Conservation (phyloP, 257 asterid species). For the Primulina eburnea region DNA sequence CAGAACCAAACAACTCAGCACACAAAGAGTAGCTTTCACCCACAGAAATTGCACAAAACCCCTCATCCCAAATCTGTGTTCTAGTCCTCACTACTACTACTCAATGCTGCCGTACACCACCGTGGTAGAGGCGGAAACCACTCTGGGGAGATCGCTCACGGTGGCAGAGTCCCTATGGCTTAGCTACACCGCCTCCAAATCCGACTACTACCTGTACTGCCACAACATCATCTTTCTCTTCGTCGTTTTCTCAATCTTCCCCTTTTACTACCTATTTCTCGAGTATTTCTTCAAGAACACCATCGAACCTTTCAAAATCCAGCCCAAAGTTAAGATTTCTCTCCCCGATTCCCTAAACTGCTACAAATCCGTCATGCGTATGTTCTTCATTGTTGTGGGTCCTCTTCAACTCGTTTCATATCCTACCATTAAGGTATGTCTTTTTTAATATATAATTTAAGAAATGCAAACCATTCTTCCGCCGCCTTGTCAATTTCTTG, state of each 20-base stretch:
- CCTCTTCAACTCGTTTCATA: conserved; percentile 90
- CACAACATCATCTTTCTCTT: conserved; percentile 86
- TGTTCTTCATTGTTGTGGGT: conserved; percentile 79
- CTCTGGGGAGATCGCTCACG: conserved; percentile 72
- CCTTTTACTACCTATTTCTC: conserved; percentile 63
- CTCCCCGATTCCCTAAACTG: conserved; percentile 56
- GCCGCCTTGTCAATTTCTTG: not conserved
- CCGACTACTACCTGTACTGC: conserved; percentile 85
- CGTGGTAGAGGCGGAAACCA: conserved; percentile 67
- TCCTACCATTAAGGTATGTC: conserved; percentile 65
- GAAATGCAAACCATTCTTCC: conserved; percentile 9
- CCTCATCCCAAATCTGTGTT: conserved; percentile 2
- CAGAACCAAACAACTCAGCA: not conserved
- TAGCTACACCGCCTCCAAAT: conserved; percentile 76
- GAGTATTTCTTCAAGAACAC: conserved; percentile 44
- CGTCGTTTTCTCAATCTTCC: conserved; percentile 69
- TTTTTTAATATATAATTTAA: not conserved
- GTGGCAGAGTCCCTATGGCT: conserved; percentile 75
- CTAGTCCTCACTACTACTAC: conserved; percentile 2
- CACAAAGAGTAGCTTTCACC: not conserved
- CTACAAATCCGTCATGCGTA: conserved; percentile 86
- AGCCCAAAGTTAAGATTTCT: conserved; percentile 71
- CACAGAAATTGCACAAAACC: not conserved
- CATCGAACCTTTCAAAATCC: conserved; percentile 58
- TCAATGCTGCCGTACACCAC: conserved; percentile 82